These are phyloP conservation scores for Bacidia gigantensis DNA, from an alignment of 495 filamentous ascomycete genomes.

Conservation along the genomic window DNA sequence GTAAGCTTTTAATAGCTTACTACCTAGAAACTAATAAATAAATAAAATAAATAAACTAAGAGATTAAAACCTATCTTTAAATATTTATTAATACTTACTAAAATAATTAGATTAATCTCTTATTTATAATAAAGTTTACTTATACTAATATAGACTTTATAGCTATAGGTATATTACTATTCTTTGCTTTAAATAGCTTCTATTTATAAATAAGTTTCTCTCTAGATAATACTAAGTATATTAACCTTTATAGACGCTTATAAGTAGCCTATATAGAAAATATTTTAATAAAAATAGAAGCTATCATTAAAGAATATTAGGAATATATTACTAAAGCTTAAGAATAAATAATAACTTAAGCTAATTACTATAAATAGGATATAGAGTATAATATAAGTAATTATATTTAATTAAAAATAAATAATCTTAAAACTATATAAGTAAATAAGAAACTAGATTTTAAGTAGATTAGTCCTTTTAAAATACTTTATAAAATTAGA, in stretches of 20 bases:
- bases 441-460: not conserved
- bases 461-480: not conserved
- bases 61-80: not conserved
- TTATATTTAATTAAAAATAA: not conserved
- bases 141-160: not conserved
- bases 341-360: not conserved
- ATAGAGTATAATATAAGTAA: not conserved
- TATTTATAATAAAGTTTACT: not conserved
- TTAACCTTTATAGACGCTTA: not conserved
- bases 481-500: too few species aligned
- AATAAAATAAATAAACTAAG: constrained; percentile 1
- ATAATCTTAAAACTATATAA: not conserved
- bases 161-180: constrained; percentile 2
- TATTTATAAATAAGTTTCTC: constrained; percentile 3
- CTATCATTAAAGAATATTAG: not conserved
- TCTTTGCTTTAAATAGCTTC: constrained; percentile 3
- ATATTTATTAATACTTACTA: not conserved
- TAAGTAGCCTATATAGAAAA: not conserved
- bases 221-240: not conserved
- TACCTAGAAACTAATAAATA: not conserved
- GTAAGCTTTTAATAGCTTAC: not conserved
- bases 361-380: not conserved
- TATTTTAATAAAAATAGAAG: not conserved
- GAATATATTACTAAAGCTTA: not conserved
- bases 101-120: constrained; percentile 5